Percentiles rank a stretch among this genome's conserved stretches.
These are phyloP conservation scores for Aspergillus sp. DNA, from an alignment of 2,329 filamentous ascomycete genomes.

Conservation along the genomic window DNA sequence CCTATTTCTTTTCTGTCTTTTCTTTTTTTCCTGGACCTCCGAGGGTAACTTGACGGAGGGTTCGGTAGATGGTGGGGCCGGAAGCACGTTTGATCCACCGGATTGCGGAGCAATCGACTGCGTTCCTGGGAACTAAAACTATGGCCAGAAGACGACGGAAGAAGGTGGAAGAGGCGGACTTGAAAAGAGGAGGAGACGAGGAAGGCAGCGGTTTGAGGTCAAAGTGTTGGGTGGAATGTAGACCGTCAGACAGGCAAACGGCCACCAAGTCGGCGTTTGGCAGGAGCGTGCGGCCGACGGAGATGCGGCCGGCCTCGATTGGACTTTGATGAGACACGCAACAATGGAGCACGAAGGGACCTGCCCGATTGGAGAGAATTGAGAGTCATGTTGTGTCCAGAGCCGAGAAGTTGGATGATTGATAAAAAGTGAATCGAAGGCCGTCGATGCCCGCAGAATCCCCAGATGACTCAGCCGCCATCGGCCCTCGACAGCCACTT, in stretches of 20 bases:
- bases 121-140: neutral
- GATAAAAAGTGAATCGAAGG: constrained; percentile 26
- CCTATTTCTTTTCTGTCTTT: neutral
- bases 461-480: constrained; percentile 26
- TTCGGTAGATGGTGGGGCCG: constrained; percentile 1
- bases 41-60: neutral
- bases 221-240: neutral
- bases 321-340: neutral
- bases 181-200: neutral
- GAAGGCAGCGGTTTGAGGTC: neutral
- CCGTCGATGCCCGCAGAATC: constrained; percentile 36
- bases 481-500: neutral
- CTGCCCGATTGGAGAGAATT: neutral
- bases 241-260: neutral
- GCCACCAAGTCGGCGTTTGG: neutral
- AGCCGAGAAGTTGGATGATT: neutral
- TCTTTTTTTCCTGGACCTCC: neutral
- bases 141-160: neutral
- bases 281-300: neutral
- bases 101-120: neutral
- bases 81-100: neutral
- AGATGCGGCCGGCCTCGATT: neutral
- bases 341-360: neutral
- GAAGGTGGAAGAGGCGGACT: neutral
- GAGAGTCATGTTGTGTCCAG: no score